Evolutionary conservation across 2,329 filamentous ascomycete genomes (phyloP), one percentile per base, ranked within the genome.

Genomic region (Talaromyces sp.): DNA sequence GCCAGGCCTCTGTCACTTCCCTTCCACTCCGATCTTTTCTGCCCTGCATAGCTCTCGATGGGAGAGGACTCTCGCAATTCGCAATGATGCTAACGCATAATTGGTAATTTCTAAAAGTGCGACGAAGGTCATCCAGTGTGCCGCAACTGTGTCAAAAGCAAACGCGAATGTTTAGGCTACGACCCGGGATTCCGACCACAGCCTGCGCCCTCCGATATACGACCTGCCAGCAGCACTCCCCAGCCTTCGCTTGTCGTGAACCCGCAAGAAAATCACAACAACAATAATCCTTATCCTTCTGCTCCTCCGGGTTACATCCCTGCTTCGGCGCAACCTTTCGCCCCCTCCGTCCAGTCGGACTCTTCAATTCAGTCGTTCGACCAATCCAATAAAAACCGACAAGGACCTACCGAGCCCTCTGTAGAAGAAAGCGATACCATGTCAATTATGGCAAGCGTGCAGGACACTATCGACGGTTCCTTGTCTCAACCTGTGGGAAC

Each of bases 111-210:
- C 14, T 27, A 67, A 70, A 77, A 97, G 95, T 99, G 95, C 81
- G 95, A 98, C 86, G 95, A 99, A 84, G 89, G 88, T 67, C 93
- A 97, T 78, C 95, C 95, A 24, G 89, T 90, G 66, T 99, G 95
- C 83, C 81, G 86, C 71, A 89, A 89, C 74, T 89, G 87, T 72
- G 83, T 86, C 70, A 89, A 89, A 75, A 88, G 85, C 77, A 89
- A 89, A 74, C 85, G 87, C 72, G 86, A 88, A 74, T 89, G 87
- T 73, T 75, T 88, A 67, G 87, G 87, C 66, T 89, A 89, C 84
- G 87, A 89, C 72, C 87, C 87, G 41, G 86, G 89, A 68, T 89
- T 89, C 81, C 87, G 77, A 89, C 92, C 80, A 92, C 87, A 89
- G 72, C 80, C 85, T 54, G 87, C 88, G 62, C 90, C 90, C 35